Evolutionary conservation across 2,329 filamentous ascomycete genomes (phyloP).

Genomic region (Ceratocystis papillata): DNA sequence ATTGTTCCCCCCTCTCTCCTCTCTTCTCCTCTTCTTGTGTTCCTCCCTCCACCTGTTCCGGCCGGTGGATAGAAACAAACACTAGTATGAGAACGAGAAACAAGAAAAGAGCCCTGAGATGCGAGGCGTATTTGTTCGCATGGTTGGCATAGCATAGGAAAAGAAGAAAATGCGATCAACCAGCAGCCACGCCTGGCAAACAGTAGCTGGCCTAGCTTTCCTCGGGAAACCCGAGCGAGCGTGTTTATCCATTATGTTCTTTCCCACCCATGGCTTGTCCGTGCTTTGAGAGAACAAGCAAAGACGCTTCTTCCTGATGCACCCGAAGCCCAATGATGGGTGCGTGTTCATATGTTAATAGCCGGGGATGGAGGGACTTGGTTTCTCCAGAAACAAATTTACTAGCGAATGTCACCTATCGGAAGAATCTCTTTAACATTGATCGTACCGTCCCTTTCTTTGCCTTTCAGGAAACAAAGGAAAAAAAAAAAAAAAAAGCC

Average conservation of each 20-base stretch:
- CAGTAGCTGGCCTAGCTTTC: neutral
- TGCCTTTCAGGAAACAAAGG: neutral
- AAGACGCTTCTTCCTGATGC: conserved; percentile 5
- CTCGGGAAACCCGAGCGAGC: neutral
- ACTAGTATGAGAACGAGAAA: too few relatives aligned
- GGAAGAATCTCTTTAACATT: too few relatives aligned
- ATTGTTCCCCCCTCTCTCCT: too few relatives aligned
- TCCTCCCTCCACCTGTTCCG: too few relatives aligned
- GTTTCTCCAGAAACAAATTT: neutral
- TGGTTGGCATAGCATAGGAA: neutral
- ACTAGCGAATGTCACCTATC: neutral
- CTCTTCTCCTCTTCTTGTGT: neutral
- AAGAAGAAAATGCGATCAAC: neutral
- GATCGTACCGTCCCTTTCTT: neutral
- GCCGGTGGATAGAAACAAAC: too few relatives aligned
- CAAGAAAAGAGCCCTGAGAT: too few relatives aligned
- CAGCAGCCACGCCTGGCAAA: too few relatives aligned
- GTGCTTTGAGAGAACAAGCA: conserved; percentile 3
- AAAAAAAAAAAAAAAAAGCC: too few relatives aligned
- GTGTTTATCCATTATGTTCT: too few relatives aligned
- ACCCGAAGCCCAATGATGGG: conserved; percentile 1
- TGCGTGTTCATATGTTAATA: neutral
- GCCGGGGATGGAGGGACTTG: neutral
- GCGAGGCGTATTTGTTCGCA: too few relatives aligned
- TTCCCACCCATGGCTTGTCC: neutral